Percentiles rank a stretch among this genome's conserved stretches.
These are phyloP conservation scores for Paramecium pentaurelia DNA, from an alignment of 73 alveolate genomes.

Conservation along the genomic window DNA sequence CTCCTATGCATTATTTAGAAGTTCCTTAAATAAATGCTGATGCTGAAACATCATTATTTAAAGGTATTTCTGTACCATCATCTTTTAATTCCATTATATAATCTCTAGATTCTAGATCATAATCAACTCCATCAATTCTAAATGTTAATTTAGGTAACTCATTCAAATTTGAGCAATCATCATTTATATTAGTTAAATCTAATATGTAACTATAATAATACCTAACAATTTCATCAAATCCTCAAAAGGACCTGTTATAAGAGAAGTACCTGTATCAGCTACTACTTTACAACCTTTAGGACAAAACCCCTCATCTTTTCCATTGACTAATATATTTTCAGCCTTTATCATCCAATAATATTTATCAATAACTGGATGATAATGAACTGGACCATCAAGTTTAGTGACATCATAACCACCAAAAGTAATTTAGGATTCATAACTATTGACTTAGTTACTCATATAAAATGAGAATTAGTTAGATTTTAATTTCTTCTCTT, in stretches of 20 bases:
- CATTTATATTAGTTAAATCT: slow-evolving; percentile 24
- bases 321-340: slow-evolving; percentile 72
- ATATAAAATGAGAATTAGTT: slow-evolving; percentile 73
- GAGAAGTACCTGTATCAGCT: slow-evolving; percentile 81
- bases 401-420: slow-evolving; percentile 65
- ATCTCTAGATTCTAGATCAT: slow-evolving; percentile 45
- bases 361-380: slow-evolving; percentile 71
- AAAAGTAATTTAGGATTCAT: slow-evolving; percentile 65
- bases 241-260: slow-evolving; percentile 74
- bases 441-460: slow-evolving; percentile 38
- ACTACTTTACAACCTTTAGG: slow-evolving; percentile 68
- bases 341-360: slow-evolving; percentile 78
- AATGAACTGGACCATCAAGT: slow-evolving; percentile 64
- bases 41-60: slow-evolving; percentile 10
- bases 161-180: neutral
- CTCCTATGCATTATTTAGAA: slow-evolving; percentile 51
- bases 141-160: slow-evolving; percentile 44
- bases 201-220: neutral
- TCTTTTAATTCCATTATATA: slow-evolving; percentile 40
- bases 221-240: slow-evolving; percentile 48
- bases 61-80: slow-evolving; percentile 55
- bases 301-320: slow-evolving; percentile 65
- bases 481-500: slow-evolving; percentile 52
- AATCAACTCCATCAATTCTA: slow-evolving; percentile 61
- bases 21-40: slow-evolving; percentile 38